Evolutionary conservation across 805 yeast species (phyloP).

Genomic region (Ogataea methylovora): DNA sequence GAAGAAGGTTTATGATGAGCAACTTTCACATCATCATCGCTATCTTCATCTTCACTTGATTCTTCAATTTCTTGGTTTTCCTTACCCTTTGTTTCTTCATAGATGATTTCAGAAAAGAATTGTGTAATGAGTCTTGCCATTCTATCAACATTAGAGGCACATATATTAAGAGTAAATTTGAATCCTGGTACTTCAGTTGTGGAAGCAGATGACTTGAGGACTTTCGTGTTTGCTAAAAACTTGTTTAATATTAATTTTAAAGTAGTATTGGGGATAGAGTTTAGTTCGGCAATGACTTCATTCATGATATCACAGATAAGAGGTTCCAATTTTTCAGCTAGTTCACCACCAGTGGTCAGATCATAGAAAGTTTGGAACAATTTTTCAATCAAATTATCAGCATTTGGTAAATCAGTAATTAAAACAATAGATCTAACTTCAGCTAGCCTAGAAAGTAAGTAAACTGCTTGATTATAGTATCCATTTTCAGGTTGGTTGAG

Average conservation of each 20-base stretch:
- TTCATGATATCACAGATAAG: slow-evolving; percentile 64
- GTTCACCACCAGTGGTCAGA: slow-evolving; percentile 25
- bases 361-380: slow-evolving; percentile 60
- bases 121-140: slow-evolving; percentile 72
- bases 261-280: slow-evolving; percentile 50
- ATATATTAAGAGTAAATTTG: slow-evolving; percentile 56
- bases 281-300: slow-evolving; percentile 68
- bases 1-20: neutral
- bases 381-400: slow-evolving; percentile 43
- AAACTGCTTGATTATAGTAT: slow-evolving; percentile 53
- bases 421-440: slow-evolving; percentile 71
- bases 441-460: slow-evolving; percentile 59
- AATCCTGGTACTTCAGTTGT: slow-evolving; percentile 48
- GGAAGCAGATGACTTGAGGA: slow-evolving; percentile 5
- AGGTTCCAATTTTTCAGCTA: slow-evolving; percentile 49
- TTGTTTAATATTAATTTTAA: slow-evolving; percentile 59
- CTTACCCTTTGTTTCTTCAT: slow-evolving; percentile 29
- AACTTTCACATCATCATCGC: slow-evolving; percentile 16
- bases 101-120: slow-evolving; percentile 68
- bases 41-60: slow-evolving; percentile 17
- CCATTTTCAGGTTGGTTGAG: slow-evolving; percentile 39
- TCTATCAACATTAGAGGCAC: slow-evolving; percentile 63
- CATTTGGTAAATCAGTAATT: slow-evolving; percentile 64
- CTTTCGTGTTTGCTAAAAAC: slow-evolving; percentile 34
- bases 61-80: slow-evolving; percentile 14